These are phyloP conservation scores for Chytriomyces confervae DNA, from an alignment of 192 early-diverging fungal species.

Conservation along the genomic window DNA sequence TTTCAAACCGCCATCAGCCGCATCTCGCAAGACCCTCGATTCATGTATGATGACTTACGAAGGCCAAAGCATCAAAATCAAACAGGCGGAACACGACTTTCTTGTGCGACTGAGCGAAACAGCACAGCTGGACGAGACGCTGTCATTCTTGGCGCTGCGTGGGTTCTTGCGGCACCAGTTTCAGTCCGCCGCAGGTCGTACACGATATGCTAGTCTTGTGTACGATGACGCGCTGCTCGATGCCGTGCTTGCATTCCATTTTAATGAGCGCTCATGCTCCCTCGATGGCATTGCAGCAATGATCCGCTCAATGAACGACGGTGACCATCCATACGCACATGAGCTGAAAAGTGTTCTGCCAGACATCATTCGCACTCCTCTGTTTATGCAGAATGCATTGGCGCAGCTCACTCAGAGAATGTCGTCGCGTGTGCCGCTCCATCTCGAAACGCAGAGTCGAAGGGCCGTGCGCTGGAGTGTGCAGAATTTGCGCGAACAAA, in stretches of 20 bases:
- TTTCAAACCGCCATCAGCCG: conserved; percentile 28
- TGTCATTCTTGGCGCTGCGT: neutral
- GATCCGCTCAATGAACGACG: conserved; percentile 33
- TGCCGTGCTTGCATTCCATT: conserved; percentile 36
- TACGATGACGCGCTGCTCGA: conserved; percentile 38
- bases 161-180: neutral
- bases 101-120: conserved; percentile 32
- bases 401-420: neutral
- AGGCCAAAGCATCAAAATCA: conserved; percentile 42
- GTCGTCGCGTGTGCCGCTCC: conserved; percentile 21
- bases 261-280: conserved; percentile 39
- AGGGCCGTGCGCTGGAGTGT: conserved; percentile 44
- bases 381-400: neutral
- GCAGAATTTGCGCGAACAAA: conserved; percentile 51
- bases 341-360: neutral
- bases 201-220: neutral
- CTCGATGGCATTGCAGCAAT: conserved; percentile 25
- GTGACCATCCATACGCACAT: neutral
- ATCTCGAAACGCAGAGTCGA: conserved; percentile 31
- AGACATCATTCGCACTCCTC: neutral
- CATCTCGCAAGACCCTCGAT: conserved; percentile 37
- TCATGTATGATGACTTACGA: conserved; percentile 4
- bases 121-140: conserved; percentile 15
- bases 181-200: neutral
- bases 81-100: conserved; percentile 31